Evolutionary conservation across 1,139 yeast species (phyloP).

Genomic region (Candida glucosophila): DNA sequence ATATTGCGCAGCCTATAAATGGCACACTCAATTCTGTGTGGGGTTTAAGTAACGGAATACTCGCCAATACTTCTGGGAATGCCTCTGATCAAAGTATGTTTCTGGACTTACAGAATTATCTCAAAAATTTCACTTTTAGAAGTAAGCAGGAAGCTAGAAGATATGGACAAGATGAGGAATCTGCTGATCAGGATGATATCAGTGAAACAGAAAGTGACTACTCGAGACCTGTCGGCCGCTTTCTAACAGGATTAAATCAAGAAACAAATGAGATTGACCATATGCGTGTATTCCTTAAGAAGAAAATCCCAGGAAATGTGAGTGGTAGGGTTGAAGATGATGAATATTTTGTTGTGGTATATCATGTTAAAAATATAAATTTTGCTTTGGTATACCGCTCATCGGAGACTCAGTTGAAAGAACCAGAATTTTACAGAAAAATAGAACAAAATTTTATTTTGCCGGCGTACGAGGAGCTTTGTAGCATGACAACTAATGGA

Average conservation of each 20-base stretch:
- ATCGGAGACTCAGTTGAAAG: slow-evolving; percentile 13
- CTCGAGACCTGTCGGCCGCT: neutral
- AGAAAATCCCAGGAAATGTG: slow-evolving; percentile 5
- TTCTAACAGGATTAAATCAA: neutral
- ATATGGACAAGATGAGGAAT: neutral
- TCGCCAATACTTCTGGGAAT: too few relatives aligned
- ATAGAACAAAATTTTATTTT: slow-evolving; percentile 11
- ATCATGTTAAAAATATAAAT: slow-evolving; percentile 14
- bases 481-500: slow-evolving; percentile 9
- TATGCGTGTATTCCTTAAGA: slow-evolving; percentile 21
- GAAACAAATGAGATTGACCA: slow-evolving; percentile 12
- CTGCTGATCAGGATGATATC: neutral
- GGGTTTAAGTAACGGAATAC: too few relatives aligned
- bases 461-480: slow-evolving; percentile 19
- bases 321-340: slow-evolving; percentile 6
- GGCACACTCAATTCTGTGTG: too few relatives aligned
- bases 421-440: slow-evolving; percentile 14
- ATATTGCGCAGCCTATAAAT: too few relatives aligned
- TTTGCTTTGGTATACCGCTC: slow-evolving; percentile 26
- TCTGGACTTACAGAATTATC: too few relatives aligned
- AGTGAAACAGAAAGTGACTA: neutral
- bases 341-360: slow-evolving; percentile 28
- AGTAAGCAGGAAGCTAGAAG: too few relatives aligned
- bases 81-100: too few relatives aligned
- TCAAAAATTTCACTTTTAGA: too few relatives aligned